A percentile compares a stretch with the other conserved stretches of the same genome.
Evolutionary conservation across 306 rosid genomes (phyloP).

Genomic region (Carpinus viminea): DNA sequence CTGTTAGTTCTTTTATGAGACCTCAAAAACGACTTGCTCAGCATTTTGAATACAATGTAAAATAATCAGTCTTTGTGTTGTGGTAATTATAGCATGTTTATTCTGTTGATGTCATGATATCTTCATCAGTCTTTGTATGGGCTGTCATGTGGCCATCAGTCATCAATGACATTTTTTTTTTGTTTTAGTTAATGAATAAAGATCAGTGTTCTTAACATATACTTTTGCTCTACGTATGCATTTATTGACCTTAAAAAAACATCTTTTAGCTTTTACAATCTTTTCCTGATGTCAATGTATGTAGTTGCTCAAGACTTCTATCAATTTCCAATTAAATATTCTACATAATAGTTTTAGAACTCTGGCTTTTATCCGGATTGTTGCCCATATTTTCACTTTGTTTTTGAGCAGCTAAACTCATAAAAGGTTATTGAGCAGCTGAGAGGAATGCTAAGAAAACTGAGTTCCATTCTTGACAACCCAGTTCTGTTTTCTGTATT

Average conservation of each 20-base stretch:
- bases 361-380: neutral
- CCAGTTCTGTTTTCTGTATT: neutral
- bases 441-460: neutral
- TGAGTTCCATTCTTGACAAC: neutral
- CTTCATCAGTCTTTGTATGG: neutral
- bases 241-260: neutral
- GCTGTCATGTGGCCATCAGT: neutral
- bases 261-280: neutral
- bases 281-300: neutral
- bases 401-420: no score
- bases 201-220: neutral
- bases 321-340: neutral
- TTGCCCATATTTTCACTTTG: no score
- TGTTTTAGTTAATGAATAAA: neutral
- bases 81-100: neutral
- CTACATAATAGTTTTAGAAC: neutral
- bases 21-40: neutral
- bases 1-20: neutral
- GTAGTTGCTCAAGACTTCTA: neutral
- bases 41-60: neutral
- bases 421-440: neutral
- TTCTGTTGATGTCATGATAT: neutral
- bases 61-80: neutral
- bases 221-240: neutral
- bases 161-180: neutral